Evolutionary conservation across 129 eudicot genomes (phyloP).

Genomic region (Lactuca sativa): DNA sequence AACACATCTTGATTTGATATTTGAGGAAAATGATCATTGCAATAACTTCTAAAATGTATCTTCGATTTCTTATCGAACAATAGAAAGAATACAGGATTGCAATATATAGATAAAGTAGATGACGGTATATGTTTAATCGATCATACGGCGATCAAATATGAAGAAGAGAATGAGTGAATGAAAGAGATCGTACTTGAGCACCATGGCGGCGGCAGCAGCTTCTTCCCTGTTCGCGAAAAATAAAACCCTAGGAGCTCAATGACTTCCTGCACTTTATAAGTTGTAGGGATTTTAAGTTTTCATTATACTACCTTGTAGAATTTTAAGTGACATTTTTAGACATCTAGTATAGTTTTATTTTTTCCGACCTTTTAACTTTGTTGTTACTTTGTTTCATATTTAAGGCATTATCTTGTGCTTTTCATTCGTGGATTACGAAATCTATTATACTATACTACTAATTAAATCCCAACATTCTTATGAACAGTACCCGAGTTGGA

Average conservation of each 20-base stretch:
- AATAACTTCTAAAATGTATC: neutral
- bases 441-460: no score
- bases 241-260: slow-evolving; percentile 26
- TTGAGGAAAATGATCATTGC: neutral
- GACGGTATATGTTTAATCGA: neutral
- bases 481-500: no score
- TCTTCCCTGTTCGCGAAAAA: slow-evolving; percentile 8
- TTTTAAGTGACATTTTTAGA: neutral
- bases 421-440: no score
- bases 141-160: neutral
- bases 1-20: no score
- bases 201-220: slow-evolving; percentile 37
- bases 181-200: slow-evolving; percentile 34
- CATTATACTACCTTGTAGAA: slow-evolving; percentile 3
- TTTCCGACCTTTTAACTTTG: neutral
- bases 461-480: no score
- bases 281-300: slow-evolving; percentile 3
- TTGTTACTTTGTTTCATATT: neutral
- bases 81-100: neutral
- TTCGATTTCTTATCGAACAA: slow-evolving; percentile 12
- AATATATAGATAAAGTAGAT: neutral
- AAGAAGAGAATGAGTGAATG: neutral
- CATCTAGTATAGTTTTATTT: neutral
- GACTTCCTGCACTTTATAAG: slow-evolving; percentile 13
- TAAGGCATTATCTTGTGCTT: no score